Percentiles rank a stretch among this genome's conserved stretches.
Evolutionary conservation across 345 rosid genomes (phyloP).

Genomic region (Citrus cavaleriei): DNA sequence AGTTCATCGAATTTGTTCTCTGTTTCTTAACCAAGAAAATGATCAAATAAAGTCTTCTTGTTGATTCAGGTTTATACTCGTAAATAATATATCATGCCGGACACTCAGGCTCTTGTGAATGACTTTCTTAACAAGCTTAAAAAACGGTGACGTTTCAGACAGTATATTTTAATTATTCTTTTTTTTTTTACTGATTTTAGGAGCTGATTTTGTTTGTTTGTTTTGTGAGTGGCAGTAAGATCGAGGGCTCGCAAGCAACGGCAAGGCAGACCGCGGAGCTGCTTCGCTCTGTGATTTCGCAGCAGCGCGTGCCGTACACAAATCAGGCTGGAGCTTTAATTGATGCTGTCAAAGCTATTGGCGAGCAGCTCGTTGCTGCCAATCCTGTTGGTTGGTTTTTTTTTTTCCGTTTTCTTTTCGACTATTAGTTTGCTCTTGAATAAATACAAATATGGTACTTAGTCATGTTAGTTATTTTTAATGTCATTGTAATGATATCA

Average conservation of each 20-base stretch:
- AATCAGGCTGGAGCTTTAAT: conserved; percentile 85
- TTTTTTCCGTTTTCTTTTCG: background rate
- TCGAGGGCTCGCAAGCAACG: conserved; percentile 95
- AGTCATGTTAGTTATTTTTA: background rate
- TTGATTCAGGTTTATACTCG: conserved; percentile 28
- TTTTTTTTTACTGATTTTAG: background rate
- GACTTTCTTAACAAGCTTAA: conserved; percentile 82
- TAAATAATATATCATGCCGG: conserved; percentile 58
- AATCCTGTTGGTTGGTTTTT: conserved; percentile 77
- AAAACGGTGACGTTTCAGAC: conserved; percentile 53
- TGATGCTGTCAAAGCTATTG: conserved; percentile 74
- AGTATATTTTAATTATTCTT: background rate
- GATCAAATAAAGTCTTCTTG: background rate
- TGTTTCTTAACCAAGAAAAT: background rate
- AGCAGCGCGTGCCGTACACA: conserved; percentile 73
- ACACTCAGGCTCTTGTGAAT: conserved; percentile 64
- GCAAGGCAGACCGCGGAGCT: conserved; percentile 81
- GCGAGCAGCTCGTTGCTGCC: conserved; percentile 78
- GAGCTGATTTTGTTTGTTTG: background rate
- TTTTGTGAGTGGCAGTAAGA: conserved; percentile 50
- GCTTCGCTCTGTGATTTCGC: conserved; percentile 84
- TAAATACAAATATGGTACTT: background rate
- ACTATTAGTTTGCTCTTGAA: background rate
- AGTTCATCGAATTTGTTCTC: background rate
- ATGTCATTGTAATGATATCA: background rate